phyloP scores from a whole-genome alignment of 73 alveolate species.

The Breviolum minutum region DNA sequence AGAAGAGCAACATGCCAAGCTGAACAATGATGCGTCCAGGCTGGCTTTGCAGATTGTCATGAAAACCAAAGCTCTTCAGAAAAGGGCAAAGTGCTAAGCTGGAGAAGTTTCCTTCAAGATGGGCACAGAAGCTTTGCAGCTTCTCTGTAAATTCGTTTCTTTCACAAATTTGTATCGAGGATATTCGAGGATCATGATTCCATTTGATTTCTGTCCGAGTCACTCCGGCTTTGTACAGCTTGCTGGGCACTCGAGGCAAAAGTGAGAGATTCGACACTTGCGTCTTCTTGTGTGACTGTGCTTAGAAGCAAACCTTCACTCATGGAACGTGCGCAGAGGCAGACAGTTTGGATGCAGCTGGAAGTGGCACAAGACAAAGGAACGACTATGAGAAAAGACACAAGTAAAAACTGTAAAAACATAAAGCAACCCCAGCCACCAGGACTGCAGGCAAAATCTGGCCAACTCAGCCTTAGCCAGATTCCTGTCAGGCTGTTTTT shows the following conservation, averaged over 20 bases:
- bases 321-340: too few species aligned
- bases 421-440: too few species aligned
- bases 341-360: neutral
- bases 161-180: too few species aligned
- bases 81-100: constrained; percentile 47
- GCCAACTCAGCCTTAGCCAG: too few species aligned
- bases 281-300: too few species aligned
- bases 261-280: neutral
- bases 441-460: too few species aligned
- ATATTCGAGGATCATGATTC: neutral
- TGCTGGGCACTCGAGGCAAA: constrained; percentile 40
- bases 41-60: constrained; percentile 47
- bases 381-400: neutral
- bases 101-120: too few species aligned
- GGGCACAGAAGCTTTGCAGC: too few species aligned
- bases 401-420: neutral
- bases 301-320: neutral
- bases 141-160: too few species aligned
- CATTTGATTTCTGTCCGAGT: neutral
- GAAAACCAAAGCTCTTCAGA: constrained; percentile 79
- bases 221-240: constrained; percentile 42
- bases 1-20: constrained; percentile 53
- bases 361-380: neutral
- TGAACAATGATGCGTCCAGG: constrained; percentile 70
- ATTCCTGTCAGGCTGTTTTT: too few species aligned